Evolutionary conservation across 1,284 basidiomycete genomes (phyloP), one percentile per base, ranked within the genome.

Genomic region (Xerocomus amazonicus): DNA sequence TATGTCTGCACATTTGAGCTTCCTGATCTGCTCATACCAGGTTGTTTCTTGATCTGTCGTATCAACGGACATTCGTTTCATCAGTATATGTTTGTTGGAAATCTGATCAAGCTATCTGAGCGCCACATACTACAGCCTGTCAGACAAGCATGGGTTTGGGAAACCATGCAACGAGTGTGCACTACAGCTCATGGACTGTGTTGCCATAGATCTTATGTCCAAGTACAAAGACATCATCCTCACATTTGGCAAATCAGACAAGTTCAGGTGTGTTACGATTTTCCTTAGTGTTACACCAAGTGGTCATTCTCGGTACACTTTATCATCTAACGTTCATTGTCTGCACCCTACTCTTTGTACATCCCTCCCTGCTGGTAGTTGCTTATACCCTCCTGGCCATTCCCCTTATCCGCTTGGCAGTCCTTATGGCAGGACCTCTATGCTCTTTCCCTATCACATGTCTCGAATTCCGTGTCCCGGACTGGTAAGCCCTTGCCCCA

Each of bases 31-130:
- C 76, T 97, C 9, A 73, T 98, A 3, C 95, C 90, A 0, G 84
- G 81, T 12, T 91, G 90, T 8, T 96, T 84, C 70, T 80, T 97
- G 58, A 75, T 98, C 33, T 80, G 95, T 47, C 83, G 96, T 4
- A 72, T 99, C 39, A 97, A 99, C 63, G 96, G 96, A 1, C 92
- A 94, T 60, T 87, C 90, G 0, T 99, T 99, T 66, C 95, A 98
- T 73, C 84, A 87, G 90, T 95, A 56, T 54, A 79, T 50, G 33
- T 14, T 31, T 2, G 8, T 5, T 16, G 4, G n/a, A 29, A 1
- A 12, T 0, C 3, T 8, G 35, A 26, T 28, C 29, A 6, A 27
- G 4, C 14, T 50, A 14, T 43, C 38, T 53, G 34, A 56, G 48
- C 44, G 14, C 40, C 3, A 37, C 19, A 35, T 23, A 23, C 19